Evolutionary conservation across 352 stramenopile species (phyloP).

Genomic region (Phytophthora niederhauseri): DNA sequence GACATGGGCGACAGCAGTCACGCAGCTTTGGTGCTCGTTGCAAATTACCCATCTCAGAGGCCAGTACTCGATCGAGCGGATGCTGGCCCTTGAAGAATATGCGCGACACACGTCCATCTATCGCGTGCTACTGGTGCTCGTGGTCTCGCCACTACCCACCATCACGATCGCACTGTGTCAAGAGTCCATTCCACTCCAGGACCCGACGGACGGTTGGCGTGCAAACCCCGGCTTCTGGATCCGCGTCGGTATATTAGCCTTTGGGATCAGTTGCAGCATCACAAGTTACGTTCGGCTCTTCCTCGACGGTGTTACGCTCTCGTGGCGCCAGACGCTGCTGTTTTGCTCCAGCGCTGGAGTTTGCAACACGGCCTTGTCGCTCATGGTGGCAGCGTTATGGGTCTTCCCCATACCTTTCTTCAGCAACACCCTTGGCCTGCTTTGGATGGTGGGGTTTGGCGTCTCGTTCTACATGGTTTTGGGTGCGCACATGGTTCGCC

Average conservation of each 20-base stretch:
- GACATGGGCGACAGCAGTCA: too few relatives aligned
- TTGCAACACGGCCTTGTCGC: neutral
- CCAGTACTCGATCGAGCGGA: too few relatives aligned
- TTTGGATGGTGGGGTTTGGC: neutral
- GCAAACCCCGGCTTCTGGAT: neutral
- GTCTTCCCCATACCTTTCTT: neutral
- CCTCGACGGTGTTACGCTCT: constrained; percentile 1
- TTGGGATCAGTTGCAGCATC: neutral
- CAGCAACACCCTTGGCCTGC: constrained; percentile 9
- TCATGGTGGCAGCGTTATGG: constrained; percentile 1
- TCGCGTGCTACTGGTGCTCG: too few relatives aligned
- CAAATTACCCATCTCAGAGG: neutral
- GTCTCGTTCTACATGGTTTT: neutral
- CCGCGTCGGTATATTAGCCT: neutral
- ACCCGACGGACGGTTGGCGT: neutral
- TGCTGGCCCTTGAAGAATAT: too few relatives aligned
- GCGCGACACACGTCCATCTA: too few relatives aligned
- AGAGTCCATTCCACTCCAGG: neutral
- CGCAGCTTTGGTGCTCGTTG: neutral
- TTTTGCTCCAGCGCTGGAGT: neutral
- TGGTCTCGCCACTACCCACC: neutral
- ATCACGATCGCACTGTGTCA: neutral
- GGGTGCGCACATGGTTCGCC: neutral
- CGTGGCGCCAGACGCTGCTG: neutral
- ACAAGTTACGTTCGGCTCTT: neutral